Conservation (phyloP, 2,329 filamentous ascomycete genomes). For the Epichloe uncinata region DNA sequence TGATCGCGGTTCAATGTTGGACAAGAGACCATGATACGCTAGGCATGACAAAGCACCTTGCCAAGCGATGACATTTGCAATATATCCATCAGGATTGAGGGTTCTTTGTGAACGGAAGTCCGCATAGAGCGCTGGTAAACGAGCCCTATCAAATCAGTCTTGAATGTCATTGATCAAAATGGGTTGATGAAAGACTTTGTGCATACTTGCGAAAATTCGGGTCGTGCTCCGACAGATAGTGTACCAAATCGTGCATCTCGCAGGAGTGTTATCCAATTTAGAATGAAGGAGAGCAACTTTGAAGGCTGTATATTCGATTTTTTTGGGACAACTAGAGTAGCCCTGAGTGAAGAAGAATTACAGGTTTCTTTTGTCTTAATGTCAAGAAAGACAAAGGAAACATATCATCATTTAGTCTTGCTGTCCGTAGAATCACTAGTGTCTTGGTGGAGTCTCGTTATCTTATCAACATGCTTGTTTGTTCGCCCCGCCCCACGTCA, state of each 20-base stretch:
- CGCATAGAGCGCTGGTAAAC: slow-evolving; percentile 76
- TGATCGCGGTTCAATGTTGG: slow-evolving; percentile 25
- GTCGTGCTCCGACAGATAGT: slow-evolving; percentile 49
- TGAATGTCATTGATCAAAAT: background rate
- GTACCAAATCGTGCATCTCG: slow-evolving; percentile 52
- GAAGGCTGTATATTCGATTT: background rate
- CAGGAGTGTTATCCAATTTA: background rate
- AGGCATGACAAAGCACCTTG: slow-evolving; percentile 59
- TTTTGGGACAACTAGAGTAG: background rate
- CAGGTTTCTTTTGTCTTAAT: too few species aligned
- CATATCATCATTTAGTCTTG: background rate
- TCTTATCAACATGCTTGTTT: background rate
- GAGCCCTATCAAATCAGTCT: slow-evolving; percentile 39
- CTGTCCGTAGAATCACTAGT: background rate
- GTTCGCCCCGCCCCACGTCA: background rate
- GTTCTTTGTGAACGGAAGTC: slow-evolving; percentile 65
- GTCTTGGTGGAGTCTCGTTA: background rate
- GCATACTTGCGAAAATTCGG: slow-evolving; percentile 45
- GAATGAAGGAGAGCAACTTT: background rate
- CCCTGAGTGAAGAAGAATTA: too few species aligned
- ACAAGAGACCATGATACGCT: slow-evolving; percentile 44
- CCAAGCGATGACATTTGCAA: slow-evolving; percentile 71
- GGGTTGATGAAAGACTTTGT: background rate
- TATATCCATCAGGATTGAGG: slow-evolving; percentile 75
- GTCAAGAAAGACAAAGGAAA: too few species aligned